Evolutionary conservation across 1,139 yeast species (phyloP), one percentile per base, ranked within the genome.

Genomic region (Kazachstania sp.): DNA sequence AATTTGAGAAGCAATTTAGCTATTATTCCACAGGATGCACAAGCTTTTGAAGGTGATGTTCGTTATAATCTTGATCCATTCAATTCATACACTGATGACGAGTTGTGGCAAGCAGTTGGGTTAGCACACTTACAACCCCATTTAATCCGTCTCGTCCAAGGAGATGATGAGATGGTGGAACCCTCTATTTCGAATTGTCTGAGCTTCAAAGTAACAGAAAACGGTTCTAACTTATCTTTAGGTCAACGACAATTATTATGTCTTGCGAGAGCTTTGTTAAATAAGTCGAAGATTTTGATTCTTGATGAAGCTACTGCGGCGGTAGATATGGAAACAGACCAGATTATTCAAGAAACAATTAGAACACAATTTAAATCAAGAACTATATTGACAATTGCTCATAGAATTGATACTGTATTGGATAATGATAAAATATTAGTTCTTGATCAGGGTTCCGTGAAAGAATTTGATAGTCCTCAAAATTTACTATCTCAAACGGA

Each of bases 301-400:
- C 67, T 86, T 42, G 95, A 86, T 60, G 95, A 86, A 65, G 95
- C 95, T 0, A 86, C 95, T 0, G 90, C 95, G 0, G 83, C 92
- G 2, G 90, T 86, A 30, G 95, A 86, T 62, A 79, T 82, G 18
- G 83, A 83, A 59, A 86, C 95, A 0, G 95, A 85, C 58, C 75
- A 74, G 53, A 74, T 83, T 47, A 78, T 85, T 45, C 95, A 85
- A 65, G 78, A 79, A 52, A 83, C 94, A 0, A 84, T 86, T 39
- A 71, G 90, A 49, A 60, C 66, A 2, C 80, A 79, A 57, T 84
- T 85, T 61, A 70, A 67, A 43, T 73, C 80, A 52, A 74, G 82
- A 58, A 85, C 95, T 0, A 83, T 85, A 49, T 66, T 86, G 43
- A 84, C 94, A 0, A 84, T 86, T 56, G 95, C 95, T 0, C 95